Evolutionary conservation across 164 flowering plant genomes (phyloP), one percentile per base, ranked within the genome.

Genomic region (Euptelea pleiosperma): DNA sequence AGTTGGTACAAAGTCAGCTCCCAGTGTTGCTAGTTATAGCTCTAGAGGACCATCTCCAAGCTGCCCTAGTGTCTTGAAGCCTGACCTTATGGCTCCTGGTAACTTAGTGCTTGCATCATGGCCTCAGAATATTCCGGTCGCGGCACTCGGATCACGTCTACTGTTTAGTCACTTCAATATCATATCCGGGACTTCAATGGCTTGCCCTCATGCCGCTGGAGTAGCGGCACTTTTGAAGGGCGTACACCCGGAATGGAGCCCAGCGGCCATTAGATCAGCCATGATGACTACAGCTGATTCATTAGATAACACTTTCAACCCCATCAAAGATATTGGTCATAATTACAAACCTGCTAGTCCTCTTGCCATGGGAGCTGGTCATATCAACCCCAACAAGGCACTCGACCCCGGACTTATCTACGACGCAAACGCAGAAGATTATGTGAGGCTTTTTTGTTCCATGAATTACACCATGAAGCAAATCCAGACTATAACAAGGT

Each of bases 151-250:
- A 8, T 59, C 69, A 0, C 35, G 35, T 25, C 14, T n/a, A 0
- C 8, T 77, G 18, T 79, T 16, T 26, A 72, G 67, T 28, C 52
- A 73, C 36, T 86, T 75, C 74, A 77, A 78, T 52, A 16, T 88
- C 3, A 1, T 76, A 15, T 82, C 86, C 0, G 91, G 96, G 4
- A 87, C 91, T 25, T 87, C 91, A 43, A 83, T 85, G 92, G 41
- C 96, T 1, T 80, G 85, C 57, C 92, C 96, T 1, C 89, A 83
- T 42, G 85, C 70, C 10, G 63, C 85, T 0, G 96, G 96, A 0
- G 65, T 82, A 11, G 91, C 76, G 0, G 89, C 91, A 3, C 73
- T 88, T 12, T 43, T 85, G 28, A 82, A 70, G 42, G 78, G 55
- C 6, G 82, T 68, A 0, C 83, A 82, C 63, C 89, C 91, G 0